Evolutionary conservation across 129 eudicot genomes (phyloP), one percentile per base, ranked within the genome.

Genomic region (Chrysanthemum lavandulifolium): DNA sequence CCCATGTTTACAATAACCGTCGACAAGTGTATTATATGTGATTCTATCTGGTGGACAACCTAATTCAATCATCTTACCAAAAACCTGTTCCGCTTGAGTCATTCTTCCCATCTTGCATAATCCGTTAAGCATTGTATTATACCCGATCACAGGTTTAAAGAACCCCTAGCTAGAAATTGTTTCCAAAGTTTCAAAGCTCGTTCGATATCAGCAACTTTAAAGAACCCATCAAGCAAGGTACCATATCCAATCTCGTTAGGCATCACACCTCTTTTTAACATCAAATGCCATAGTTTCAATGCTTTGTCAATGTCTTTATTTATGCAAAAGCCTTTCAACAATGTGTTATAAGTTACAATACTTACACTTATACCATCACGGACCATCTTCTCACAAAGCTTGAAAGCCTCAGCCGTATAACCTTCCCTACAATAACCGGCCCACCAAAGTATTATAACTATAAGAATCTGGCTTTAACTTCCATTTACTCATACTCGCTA

Each of bases 21-120:
- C 96, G 73, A 75, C 83, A 72, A 93, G 82, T 64, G 90, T 94
- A 68, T 96, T 87, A 59, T 76, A 85, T 1, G 98, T 82, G 36
- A 94, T 82, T 18, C 68, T 93, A 74, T 94, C 96, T 49, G 87
- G 87, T 72, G 93, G 79, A 77, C 86, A 88, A 43, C 89, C 89
- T 21, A 79, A 31, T 58, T 90, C 84, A 67, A 70, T 82, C 89
- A 86, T 86, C 82, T 78, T 84, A 13, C 75, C 67, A 69, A 94
- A 80, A 61, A 94, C 72, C 74, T 84, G 59, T 76, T 86, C 96
- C 23, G 93, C 92, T 78, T 86, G 91, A 69, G 25, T 72, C 82
- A 94, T 87, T 66, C 86, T 87, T 56, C 93, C 93, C 83, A 86
- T 65, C 78, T 90, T 90, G 80, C 97, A 87, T 54, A 94, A 73